These are phyloP conservation scores for Periconia sp. DNA, from an alignment of 2,329 filamentous ascomycete genomes.

Conservation along the genomic window DNA sequence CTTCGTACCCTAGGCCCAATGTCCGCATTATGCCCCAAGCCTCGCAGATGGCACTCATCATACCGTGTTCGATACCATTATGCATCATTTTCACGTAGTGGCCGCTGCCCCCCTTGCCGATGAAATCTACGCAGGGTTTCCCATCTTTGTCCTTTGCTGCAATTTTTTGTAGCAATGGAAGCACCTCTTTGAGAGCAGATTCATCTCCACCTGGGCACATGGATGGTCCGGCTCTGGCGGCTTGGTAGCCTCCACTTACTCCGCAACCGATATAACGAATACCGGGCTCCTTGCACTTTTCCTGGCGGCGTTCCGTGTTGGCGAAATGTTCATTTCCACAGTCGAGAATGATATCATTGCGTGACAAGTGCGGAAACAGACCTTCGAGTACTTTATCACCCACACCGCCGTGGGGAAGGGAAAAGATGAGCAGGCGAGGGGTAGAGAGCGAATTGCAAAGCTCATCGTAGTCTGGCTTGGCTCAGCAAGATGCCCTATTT, in stretches of 20 bases:
- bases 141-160: constrained; percentile 64
- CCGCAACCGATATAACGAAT: constrained; percentile 69
- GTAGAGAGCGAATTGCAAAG: constrained; percentile 52
- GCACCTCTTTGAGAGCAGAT: constrained; percentile 58
- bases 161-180: constrained; percentile 63
- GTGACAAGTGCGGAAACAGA: constrained; percentile 55
- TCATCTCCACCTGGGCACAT: constrained; percentile 66
- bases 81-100: constrained; percentile 79
- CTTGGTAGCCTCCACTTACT: constrained; percentile 70
- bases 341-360: constrained; percentile 68
- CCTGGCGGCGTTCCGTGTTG: constrained; percentile 65
- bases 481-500: constrained; percentile 15
- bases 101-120: constrained; percentile 65
- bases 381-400: constrained; percentile 52
- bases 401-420: constrained; percentile 52
- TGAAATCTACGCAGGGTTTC: constrained; percentile 60
- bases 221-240: constrained; percentile 66
- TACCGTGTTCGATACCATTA: constrained; percentile 73
- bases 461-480: constrained; percentile 48
- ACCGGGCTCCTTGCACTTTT: constrained; percentile 57
- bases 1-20: constrained; percentile 60
- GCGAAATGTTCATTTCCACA: constrained; percentile 69
- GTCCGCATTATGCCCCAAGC: constrained; percentile 65
- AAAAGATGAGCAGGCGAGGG: constrained; percentile 57
- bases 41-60: constrained; percentile 67